Percentiles rank a stretch among this genome's conserved stretches.
phyloP scores from a whole-genome alignment of 148 eudicot genomes.

The Chenopodium berlandieri region DNA sequence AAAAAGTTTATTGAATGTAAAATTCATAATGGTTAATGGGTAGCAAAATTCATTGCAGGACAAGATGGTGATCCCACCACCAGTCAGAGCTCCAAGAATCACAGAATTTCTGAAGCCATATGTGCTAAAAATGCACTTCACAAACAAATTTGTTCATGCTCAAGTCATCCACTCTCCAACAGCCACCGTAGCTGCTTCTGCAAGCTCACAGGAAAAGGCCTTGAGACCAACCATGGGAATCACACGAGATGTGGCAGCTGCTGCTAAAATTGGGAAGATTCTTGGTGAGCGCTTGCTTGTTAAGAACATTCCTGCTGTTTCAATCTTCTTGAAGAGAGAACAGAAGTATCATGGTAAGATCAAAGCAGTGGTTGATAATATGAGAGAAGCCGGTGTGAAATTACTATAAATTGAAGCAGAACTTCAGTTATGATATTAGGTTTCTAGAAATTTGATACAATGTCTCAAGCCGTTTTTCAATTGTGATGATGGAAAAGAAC shows the following conservation, averaged over 20 bases:
- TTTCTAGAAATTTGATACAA: not conserved
- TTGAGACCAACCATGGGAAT: constrained; percentile 60
- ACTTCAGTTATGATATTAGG: not conserved
- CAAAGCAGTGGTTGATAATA: constrained; percentile 75
- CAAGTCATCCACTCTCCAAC: constrained; percentile 92
- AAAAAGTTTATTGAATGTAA: not conserved
- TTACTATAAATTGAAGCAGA: constrained; percentile 35
- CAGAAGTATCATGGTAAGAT: constrained; percentile 95
- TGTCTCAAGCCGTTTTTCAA: not conserved
- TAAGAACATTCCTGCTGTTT: constrained; percentile 69
- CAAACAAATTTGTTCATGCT: constrained; percentile 80
- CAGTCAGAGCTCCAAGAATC: constrained; percentile 62
- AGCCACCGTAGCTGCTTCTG: constrained; percentile 80
- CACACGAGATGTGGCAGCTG: constrained; percentile 81
- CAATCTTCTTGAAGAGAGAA: constrained; percentile 62
- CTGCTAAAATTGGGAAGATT: constrained; percentile 83
- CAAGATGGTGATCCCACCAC: constrained; percentile 82
- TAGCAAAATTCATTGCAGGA: constrained; percentile 13
- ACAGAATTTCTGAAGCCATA: constrained; percentile 79
- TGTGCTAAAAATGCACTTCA: constrained; percentile 77
- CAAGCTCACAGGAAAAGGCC: constrained; percentile 86
- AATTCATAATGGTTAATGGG: not conserved
- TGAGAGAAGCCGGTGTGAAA: constrained; percentile 72
- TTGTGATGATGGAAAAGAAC: not conserved
- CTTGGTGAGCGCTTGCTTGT: constrained; percentile 73